Evolutionary conservation across 129 eudicot genomes (phyloP), one percentile per base, ranked within the genome.

Genomic region (Daucus carota): DNA sequence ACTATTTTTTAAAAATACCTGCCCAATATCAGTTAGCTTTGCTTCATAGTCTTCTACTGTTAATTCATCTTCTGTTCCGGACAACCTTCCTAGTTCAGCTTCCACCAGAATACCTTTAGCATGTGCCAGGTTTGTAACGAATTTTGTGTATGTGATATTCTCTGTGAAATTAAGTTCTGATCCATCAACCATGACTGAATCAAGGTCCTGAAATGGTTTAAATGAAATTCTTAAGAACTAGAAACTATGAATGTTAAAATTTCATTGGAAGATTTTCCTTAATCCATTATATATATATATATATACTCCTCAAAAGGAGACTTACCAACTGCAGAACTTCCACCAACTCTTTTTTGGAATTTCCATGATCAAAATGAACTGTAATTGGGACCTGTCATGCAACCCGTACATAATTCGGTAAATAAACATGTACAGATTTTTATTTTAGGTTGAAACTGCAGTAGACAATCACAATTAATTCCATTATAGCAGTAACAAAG

Each of bases 51-150:
- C 92, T 85, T 89, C 89, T 24, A 95, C 96, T 3, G 99, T 95
- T 79, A 91, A 77, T 85, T 88, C 99, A 82, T 95, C 99, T 81
- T 95, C 99, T 8, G 97, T 91, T 71, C 99, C 99, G 4, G 99
- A 91, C 76, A 95, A 85, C 84, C 97, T 95, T 32, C 99, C 99
- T 83, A 95, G 80, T 81, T 95, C 99, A 79, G 97, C 99, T 87
- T 95, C 97, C 59, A 95, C 96, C 69, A 80, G 75, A 81, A 95
- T 73, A 63, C 87, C 83, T 82, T 91, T 86, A 38, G 88, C 70
- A 73, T 85, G 97, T 70, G 99, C 99, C 72, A 92, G 77, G 73
- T 44, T 73, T 62, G 99, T 77, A 79, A 95, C 84, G 77, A 71
- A 85, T 80, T 88, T 88, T 72, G 99, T 91, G 85, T 86, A 91